Evolutionary conservation across 139 green algal genomes (phyloP), one percentile per base, ranked within the genome.

Genomic region (Chlamydomonas incerta): DNA sequence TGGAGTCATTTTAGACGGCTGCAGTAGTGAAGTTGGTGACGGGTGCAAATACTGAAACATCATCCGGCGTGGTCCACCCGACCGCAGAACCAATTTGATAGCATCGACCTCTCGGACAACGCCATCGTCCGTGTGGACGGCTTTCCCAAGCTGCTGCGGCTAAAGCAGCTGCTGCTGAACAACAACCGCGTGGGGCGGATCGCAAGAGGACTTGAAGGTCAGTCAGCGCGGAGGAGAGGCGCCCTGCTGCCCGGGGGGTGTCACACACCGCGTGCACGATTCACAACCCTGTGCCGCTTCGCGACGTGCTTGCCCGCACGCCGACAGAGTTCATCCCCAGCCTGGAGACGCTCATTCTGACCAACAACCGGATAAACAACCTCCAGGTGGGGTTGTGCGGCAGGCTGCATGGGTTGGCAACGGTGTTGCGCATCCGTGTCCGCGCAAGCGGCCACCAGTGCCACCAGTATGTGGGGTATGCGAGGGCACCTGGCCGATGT

Each of bases 51-150:
- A 18, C 17, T 13, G 5, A 34, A 33, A 20, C 62, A 68, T 11
- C 62, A 68, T 23, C 13, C 5, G 26, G 11, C 28, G 62, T 31
- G 74, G 20, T 41, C 28, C 11, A 31, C 33, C 17, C 20, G 55
- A 23, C 52, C 33, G 72, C 93, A 98, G 96, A 98, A 99, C 90
- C 96, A 99, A 76, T 99, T 99, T 85, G 97, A 99, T 87, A 95
- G 91, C 83, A 98, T 99, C 74, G 98, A 99, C 90, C 83, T 99
- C 20, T 97, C 94, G 14, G 96, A 99, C 89, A 99, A 99, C 86
- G 95, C 96, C 8, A 97, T 99, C 46, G 93, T 98, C 35, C 94
- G 94, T 50, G 90, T 99, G 76, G 98, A 99, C 67, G 96, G 96
- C 65, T 99, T 99, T 76, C 96, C 97, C 3, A 90, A 94, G 75